Evolutionary conservation across 2,329 filamentous ascomycete genomes (phyloP).

Genomic region (Arthrobotrys musiformis): DNA sequence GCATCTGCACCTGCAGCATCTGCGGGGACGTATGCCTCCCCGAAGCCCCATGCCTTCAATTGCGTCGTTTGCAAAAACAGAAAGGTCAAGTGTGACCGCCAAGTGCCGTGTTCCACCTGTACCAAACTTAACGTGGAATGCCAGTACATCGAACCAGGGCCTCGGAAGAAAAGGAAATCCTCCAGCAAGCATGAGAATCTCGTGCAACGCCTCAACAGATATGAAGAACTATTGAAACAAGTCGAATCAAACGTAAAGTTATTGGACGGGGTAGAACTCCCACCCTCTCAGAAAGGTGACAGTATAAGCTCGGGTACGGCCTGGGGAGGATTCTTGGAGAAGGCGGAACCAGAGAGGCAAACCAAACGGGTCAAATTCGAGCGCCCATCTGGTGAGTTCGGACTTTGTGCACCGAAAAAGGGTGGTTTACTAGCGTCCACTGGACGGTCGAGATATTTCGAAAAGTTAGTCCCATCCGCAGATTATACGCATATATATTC

Average conservation of each 20-base stretch:
- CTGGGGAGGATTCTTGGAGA: not conserved
- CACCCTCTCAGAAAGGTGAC: not conserved
- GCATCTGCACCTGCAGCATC: not conserved
- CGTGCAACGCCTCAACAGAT: conserved; percentile 41
- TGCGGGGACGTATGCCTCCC: conserved; percentile 59
- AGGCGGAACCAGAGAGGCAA: conserved; percentile 5
- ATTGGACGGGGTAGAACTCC: conserved; percentile 24
- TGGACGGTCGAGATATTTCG: conserved; percentile 38
- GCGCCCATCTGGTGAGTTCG: conserved; percentile 8
- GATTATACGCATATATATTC: too few relatives aligned
- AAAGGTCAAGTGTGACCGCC: conserved; percentile 79
- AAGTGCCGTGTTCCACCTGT: conserved; percentile 77
- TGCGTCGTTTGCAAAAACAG: conserved; percentile 81
- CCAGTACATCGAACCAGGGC: conserved; percentile 69
- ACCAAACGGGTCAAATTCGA: conserved; percentile 27
- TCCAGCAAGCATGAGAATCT: conserved; percentile 53
- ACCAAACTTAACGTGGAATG: conserved; percentile 73
- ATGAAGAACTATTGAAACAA: conserved; percentile 48
- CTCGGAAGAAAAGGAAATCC: conserved; percentile 49
- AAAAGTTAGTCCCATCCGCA: conserved; percentile 31
- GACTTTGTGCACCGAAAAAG: conserved; percentile 29
- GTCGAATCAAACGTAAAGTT: conserved; percentile 45
- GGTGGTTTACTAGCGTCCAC: conserved; percentile 28
- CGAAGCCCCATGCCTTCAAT: conserved; percentile 62
- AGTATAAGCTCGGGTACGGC: not conserved